phyloP scores from a whole-genome alignment of 805 yeast species.

The Metschnikowia sp. region DNA sequence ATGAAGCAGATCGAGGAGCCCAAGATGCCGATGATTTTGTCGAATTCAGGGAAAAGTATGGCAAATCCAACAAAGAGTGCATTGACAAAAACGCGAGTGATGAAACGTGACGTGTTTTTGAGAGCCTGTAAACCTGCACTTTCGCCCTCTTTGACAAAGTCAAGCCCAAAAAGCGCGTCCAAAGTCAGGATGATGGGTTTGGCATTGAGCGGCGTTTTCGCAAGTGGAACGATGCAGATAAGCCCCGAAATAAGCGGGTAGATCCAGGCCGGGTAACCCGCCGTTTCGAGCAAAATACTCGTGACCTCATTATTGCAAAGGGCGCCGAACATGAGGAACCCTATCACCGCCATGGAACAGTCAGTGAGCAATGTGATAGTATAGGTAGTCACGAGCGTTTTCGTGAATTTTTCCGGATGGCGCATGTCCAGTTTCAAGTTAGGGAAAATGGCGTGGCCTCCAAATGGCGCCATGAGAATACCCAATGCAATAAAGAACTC shows the following conservation, averaged over 20 bases:
- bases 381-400: conserved; percentile 57
- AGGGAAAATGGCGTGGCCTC: conserved; percentile 81
- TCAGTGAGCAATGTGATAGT: conserved; percentile 59
- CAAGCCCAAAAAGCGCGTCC: conserved; percentile 48
- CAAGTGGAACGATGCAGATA: conserved; percentile 79
- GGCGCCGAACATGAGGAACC: conserved; percentile 58
- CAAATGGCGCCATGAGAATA: conserved; percentile 75
- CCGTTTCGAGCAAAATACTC: conserved; percentile 41
- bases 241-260: conserved; percentile 54
- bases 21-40: conserved; percentile 72
- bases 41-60: conserved; percentile 72
- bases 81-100: conserved; percentile 46
- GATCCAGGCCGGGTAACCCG: conserved; percentile 49
- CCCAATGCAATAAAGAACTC: conserved; percentile 62
- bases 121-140: not conserved
- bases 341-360: conserved; percentile 59
- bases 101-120: conserved; percentile 16
- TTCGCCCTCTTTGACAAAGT: conserved; percentile 15
- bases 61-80: conserved; percentile 56
- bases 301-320: conserved; percentile 51
- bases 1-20: conserved; percentile 80
- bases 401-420: conserved; percentile 54
- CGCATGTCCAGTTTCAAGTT: conserved; percentile 70
- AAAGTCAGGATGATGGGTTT: conserved; percentile 75
- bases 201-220: conserved; percentile 80